Conservation (phyloP, 345 rosid genomes). For the Tarenaya hassleriana region DNA sequence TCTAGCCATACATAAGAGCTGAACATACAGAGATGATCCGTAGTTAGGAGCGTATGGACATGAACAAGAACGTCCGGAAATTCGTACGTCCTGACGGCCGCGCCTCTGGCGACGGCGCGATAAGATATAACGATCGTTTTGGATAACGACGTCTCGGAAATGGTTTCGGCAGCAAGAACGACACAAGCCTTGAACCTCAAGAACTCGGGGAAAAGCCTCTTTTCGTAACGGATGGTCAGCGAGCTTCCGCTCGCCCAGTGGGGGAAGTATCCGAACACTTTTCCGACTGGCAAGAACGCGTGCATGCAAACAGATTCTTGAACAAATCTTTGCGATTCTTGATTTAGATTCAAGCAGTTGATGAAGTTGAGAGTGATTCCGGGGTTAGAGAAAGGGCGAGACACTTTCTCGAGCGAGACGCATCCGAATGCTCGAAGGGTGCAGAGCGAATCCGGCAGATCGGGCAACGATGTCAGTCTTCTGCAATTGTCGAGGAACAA, state of each 20-base stretch:
- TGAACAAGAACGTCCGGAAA: too few species aligned
- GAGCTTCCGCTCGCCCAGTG: neutral
- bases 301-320: conserved; percentile 7
- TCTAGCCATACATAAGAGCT: too few species aligned
- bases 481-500: conserved; percentile 1
- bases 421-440: neutral
- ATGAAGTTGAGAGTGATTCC: conserved; percentile 2
- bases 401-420: conserved; percentile 1
- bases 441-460: neutral
- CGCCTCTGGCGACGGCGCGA: neutral
- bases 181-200: conserved; percentile 8
- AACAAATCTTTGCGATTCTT: conserved; percentile 9
- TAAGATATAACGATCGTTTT: neutral
- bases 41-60: too few species aligned
- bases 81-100: neutral
- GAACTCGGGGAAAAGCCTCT: neutral
- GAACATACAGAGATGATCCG: too few species aligned
- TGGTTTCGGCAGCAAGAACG: neutral
- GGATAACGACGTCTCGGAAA: neutral
- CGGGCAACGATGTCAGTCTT: conserved; percentile 3
- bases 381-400: neutral
- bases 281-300: conserved; percentile 10
- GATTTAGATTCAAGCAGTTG: conserved; percentile 2
- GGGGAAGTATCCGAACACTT: conserved; percentile 10
- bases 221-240: conserved; percentile 4